Evolutionary conservation across 1,139 yeast species (phyloP).

Genomic region (Pichia sp.): DNA sequence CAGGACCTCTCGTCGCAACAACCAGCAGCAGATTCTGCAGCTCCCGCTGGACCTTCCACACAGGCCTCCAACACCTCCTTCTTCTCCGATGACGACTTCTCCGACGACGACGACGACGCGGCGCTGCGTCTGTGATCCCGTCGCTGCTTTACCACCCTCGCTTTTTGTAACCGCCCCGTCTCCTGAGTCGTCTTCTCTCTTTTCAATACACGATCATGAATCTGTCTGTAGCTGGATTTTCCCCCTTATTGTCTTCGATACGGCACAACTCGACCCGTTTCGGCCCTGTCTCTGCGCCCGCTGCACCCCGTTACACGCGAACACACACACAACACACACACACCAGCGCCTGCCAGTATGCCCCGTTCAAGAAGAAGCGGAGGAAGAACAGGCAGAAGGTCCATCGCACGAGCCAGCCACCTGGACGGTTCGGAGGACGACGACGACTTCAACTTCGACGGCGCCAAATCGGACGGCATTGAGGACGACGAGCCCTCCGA

Average conservation of each 20-base stretch:
- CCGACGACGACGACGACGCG: conserved; percentile 24
- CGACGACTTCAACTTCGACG: conserved; percentile 2
- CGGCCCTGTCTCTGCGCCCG: neutral
- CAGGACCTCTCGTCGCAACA: neutral
- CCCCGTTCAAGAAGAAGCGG: conserved; percentile 6
- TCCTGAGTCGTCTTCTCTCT: neutral
- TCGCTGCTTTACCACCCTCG: neutral
- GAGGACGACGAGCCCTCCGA: conserved; percentile 23
- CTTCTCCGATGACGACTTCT: conserved; percentile 13
- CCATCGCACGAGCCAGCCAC: neutral
- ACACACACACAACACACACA: neutral
- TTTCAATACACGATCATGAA: neutral
- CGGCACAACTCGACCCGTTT: neutral
- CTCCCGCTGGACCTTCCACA: too few species aligned
- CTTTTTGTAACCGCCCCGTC: neutral
- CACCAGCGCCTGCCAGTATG: neutral
- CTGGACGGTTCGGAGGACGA: conserved; percentile 8
- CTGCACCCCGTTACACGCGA: neutral
- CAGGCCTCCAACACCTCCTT: neutral
- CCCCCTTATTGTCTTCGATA: neutral
- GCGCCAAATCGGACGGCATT: conserved; percentile 11
- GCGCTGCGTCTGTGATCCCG: neutral
- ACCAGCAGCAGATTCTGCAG: too few species aligned
- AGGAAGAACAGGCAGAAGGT: conserved; percentile 1
- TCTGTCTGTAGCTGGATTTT: neutral